Evolutionary conservation across 1,139 yeast genomes (phyloP).

Genomic region (Saccharomyces hybrid): DNA sequence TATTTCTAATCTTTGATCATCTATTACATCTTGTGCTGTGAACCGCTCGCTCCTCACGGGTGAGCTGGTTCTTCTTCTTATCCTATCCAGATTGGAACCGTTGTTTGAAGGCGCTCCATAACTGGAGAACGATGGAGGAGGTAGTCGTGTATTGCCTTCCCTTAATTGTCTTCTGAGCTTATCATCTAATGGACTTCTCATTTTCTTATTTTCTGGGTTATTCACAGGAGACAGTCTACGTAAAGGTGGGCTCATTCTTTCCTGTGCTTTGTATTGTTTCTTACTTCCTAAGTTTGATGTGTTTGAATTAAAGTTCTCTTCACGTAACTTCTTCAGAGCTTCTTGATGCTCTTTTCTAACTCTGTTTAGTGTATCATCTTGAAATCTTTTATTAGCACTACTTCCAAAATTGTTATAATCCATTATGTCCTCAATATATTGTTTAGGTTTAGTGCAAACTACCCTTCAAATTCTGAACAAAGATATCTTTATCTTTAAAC

Average conservation of each 20-base stretch:
- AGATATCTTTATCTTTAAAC: neutral
- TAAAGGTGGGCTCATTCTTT: neutral
- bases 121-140: neutral
- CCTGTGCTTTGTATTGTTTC: neutral
- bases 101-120: neutral
- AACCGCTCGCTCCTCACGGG: neutral
- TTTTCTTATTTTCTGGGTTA: neutral
- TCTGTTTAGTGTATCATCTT: constrained; percentile 5
- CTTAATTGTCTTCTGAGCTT: constrained; percentile 6
- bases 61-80: neutral
- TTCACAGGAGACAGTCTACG: neutral
- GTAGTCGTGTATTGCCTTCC: neutral
- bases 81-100: neutral
- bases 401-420: neutral
- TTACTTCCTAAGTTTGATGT: neutral
- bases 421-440: neutral
- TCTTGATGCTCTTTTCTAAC: constrained; percentile 5
- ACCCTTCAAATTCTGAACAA: neutral
- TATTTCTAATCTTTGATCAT: neutral
- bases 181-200: constrained; percentile 3
- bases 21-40: neutral
- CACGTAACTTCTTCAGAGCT: neutral
- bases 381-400: neutral
- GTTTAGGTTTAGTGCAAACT: neutral
- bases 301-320: neutral